A percentile compares a stretch with the other conserved stretches of the same genome.
Evolutionary conservation across 192 early-diverging fungal species (phyloP).

Genomic region (Dimargaris cristalligena): DNA sequence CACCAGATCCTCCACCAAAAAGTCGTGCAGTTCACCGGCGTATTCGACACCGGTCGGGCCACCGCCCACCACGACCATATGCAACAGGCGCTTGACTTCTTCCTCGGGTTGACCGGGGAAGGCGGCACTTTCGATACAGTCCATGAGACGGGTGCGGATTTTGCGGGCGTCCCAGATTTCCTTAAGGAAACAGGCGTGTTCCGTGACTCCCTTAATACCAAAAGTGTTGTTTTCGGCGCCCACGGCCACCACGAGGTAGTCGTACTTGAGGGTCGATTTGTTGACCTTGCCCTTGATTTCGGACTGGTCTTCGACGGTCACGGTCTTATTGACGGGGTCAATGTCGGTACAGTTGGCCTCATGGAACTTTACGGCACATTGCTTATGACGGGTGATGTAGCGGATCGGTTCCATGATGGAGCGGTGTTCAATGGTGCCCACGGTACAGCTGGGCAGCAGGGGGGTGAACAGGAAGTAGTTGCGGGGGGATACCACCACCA

Average conservation of each 20-base stretch:
- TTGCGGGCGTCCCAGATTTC: slow-evolving; percentile 69
- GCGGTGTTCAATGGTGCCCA: slow-evolving; percentile 74
- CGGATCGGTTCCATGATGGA: slow-evolving; percentile 75
- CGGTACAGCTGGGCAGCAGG: slow-evolving; percentile 64
- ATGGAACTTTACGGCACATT: too few relatives aligned
- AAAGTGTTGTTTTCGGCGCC: slow-evolving; percentile 74
- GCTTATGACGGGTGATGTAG: slow-evolving; percentile 29
- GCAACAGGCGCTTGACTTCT: slow-evolving; percentile 45
- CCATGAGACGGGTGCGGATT: slow-evolving; percentile 62
- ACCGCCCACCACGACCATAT: slow-evolving; percentile 77
- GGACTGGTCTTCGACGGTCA: slow-evolving; percentile 25
- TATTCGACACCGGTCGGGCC: slow-evolving; percentile 72
- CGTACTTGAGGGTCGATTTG: slow-evolving; percentile 44
- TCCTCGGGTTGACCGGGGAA: slow-evolving; percentile 43
- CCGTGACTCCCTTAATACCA: slow-evolving; percentile 64
- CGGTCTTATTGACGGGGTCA: slow-evolving; percentile 23
- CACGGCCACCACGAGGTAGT: slow-evolving; percentile 65
- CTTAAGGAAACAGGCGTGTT: slow-evolving; percentile 73
- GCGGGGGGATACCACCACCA: slow-evolving; percentile 63
- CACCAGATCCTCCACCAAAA: slow-evolving; percentile 64
- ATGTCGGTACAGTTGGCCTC: slow-evolving; percentile 42
- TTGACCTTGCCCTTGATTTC: slow-evolving; percentile 10
- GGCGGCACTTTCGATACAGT: slow-evolving; percentile 62
- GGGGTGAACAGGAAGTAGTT: slow-evolving; percentile 84
- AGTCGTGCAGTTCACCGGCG: slow-evolving; percentile 61